Conservation (phyloP, 2,329 filamentous ascomycete species). For the Ophioceras dolichostomum region DNA sequence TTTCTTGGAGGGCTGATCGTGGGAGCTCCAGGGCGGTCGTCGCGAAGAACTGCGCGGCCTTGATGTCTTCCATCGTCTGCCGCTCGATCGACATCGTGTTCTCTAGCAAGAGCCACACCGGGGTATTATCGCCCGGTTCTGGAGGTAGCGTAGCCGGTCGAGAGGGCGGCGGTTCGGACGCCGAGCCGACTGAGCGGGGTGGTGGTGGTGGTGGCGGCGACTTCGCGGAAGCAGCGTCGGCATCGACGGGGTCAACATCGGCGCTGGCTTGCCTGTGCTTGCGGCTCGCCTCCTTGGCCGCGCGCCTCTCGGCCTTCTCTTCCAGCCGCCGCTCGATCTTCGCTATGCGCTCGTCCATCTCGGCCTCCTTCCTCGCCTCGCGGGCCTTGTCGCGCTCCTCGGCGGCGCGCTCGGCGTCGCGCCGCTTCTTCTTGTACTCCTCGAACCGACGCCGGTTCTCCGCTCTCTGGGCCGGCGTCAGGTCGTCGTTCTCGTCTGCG, state of each 20-base stretch:
- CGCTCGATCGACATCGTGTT: no score
- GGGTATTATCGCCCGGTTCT: no score
- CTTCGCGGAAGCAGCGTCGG: neutral
- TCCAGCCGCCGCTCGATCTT: conserved; percentile 29
- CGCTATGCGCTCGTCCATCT: conserved; percentile 28
- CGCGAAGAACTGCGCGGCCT: no score
- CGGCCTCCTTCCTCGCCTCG: conserved; percentile 25
- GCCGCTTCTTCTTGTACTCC: conserved; percentile 26
- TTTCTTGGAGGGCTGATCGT: no score
- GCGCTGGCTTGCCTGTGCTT: neutral
- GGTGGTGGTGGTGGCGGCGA: neutral
- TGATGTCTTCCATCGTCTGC: no score
- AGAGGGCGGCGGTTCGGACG: neutral
- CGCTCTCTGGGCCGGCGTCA: conserved; percentile 12
- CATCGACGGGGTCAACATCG: neutral
- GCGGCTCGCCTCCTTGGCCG: conserved; percentile 16
- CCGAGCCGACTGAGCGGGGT: neutral
- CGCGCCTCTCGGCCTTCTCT: conserved; percentile 30
- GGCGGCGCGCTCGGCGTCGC: conserved; percentile 20
- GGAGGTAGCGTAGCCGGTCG: neutral
- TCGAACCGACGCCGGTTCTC: conserved; percentile 22
- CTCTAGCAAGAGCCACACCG: no score
- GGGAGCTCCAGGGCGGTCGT: no score
- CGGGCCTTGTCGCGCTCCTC: conserved; percentile 24
- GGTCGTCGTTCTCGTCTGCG: conserved; percentile 1